Base-by-base conservation (phyloP, 2,329 filamentous ascomycete genomes). In the Harringtonia lauricola region DNA sequence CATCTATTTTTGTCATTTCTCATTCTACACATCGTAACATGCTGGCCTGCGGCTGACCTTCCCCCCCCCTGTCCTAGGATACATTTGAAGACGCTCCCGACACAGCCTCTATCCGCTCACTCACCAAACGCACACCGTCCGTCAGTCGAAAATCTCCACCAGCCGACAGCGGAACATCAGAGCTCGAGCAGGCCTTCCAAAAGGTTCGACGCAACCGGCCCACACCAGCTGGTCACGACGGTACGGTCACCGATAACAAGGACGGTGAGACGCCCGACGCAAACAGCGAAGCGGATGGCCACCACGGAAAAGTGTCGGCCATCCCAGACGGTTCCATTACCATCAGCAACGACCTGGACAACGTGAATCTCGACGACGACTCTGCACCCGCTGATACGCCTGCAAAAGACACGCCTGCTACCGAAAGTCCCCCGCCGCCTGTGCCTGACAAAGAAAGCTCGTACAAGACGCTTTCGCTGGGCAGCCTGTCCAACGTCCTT, bases 11-110 rank as follows among this genome's bases (percentile, higher is more conserved):
- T 30, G 22, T 34, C 15, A 24, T 21, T 26, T 15, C n/a, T n/a
- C 30, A 31, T 22, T 18, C 29, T 21, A 22, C 10, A 26, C 31
- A 29, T n/a, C 19, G 7, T 8, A 2, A 2, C 14, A 12, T 5
- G 9, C 17, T 28, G 17, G 7, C 36, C 31, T 30, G 30, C 43
- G 38, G 43, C 44, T 50, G 33, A 46, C 47, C 22, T 31, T 24
- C 41, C 21, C 24, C n/a, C 15, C 5, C 6, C 13, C 7, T 24
- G n/a, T 17, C 28, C 36, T 52, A 86, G 81, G 82, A 89, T 55
- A 76, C 75, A 15, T 94, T 94, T 57, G 86, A 94, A 65, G 87
- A 95, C 69, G 87, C 86, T 44, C 67, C 77, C 53, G 83, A 86
- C 61, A 75, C 71, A 47, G 63, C 68, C 37, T 80, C 77, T 29